A percentile compares a stretch with the other conserved stretches of the same genome.
phyloP scores from a whole-genome alignment of 441 rosid genomes.

The Mallotus repandus region DNA sequence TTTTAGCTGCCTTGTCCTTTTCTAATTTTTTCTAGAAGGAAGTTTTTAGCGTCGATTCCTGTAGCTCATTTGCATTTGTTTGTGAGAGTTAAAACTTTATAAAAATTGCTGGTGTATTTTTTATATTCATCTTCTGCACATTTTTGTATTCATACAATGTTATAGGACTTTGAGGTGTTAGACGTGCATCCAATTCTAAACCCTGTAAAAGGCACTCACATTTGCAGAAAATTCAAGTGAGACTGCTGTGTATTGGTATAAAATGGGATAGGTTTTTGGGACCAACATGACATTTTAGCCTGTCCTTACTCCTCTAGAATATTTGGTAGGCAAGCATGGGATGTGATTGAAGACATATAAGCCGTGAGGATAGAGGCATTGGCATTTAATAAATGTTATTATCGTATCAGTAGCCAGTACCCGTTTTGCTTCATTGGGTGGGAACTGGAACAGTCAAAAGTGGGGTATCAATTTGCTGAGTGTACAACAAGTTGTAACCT shows the following conservation, averaged over 20 bases:
- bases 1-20: background rate
- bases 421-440: background rate
- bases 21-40: background rate
- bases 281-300: no score
- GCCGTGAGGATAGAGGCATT: no score
- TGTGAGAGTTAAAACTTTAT: background rate
- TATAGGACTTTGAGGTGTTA: background rate
- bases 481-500: background rate
- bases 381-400: background rate
- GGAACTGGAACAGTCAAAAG: background rate
- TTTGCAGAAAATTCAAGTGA: background rate
- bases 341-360: no score
- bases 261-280: background rate
- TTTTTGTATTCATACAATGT: no score
- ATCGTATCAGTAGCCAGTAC: background rate
- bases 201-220: background rate
- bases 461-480: background rate
- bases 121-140: background rate
- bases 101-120: background rate
- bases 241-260: background rate
- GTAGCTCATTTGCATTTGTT: background rate
- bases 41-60: background rate
- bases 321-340: background rate
- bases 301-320: background rate
- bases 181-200: background rate